Evolutionary conservation across 2,329 filamentous ascomycete species (phyloP).

Genomic region (Escovopsis sp.): DNA sequence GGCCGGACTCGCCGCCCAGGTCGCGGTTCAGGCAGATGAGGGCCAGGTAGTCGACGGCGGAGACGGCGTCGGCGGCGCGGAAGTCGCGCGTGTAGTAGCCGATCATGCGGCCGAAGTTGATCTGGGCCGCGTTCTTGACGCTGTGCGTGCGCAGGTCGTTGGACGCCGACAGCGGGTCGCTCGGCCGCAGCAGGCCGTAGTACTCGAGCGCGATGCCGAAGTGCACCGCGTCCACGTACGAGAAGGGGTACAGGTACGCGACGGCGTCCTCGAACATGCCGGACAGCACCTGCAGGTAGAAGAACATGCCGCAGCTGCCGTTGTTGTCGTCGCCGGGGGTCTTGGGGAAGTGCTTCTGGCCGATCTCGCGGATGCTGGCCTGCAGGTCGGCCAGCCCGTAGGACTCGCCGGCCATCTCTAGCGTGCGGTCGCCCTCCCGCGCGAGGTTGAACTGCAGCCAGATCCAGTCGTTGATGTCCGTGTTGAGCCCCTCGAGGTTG

Average conservation of each 20-base stretch:
- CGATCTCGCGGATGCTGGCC: constrained; percentile 72
- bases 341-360: constrained; percentile 79
- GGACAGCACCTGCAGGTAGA: constrained; percentile 79
- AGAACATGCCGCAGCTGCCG: constrained; percentile 76
- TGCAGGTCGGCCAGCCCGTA: constrained; percentile 57
- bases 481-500: constrained; percentile 46
- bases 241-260: constrained; percentile 79
- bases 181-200: constrained; percentile 78
- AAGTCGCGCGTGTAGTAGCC: constrained; percentile 96
- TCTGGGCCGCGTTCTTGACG: constrained; percentile 57
- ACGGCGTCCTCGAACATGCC: constrained; percentile 93
- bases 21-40: constrained; percentile 88
- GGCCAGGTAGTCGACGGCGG: constrained; percentile 84
- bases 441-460: constrained; percentile 60
- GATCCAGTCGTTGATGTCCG: constrained; percentile 55
- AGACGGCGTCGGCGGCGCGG: constrained; percentile 74
- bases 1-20: constrained; percentile 57
- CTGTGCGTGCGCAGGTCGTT: constrained; percentile 56
- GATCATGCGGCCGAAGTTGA: constrained; percentile 88
- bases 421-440: constrained; percentile 46
- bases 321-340: constrained; percentile 57
- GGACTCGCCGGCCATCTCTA: constrained; percentile 51
- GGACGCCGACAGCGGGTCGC: constrained; percentile 60
- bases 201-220: constrained; percentile 81
- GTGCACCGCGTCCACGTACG: constrained; percentile 87